Conservation (phyloP, 371 early-diverging fungal species). For the Haplosporangium sp. region DNA sequence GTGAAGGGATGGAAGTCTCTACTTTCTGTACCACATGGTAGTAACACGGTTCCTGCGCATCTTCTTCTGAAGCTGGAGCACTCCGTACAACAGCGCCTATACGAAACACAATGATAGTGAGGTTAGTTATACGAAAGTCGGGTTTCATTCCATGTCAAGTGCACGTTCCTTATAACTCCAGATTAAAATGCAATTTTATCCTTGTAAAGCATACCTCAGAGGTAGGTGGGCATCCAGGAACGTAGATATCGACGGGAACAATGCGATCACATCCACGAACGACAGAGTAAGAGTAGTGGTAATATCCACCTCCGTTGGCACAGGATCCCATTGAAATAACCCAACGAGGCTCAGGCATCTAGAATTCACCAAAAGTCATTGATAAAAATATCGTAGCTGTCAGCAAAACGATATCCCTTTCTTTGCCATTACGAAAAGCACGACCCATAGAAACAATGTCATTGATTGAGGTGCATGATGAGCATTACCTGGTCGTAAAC, state of each 20-base stretch:
- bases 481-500: slow-evolving; percentile 82
- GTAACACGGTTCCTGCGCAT: slow-evolving; percentile 76
- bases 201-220: slow-evolving; percentile 68
- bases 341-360: slow-evolving; percentile 98
- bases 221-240: slow-evolving; percentile 98
- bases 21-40: slow-evolving; percentile 61
- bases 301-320: slow-evolving; percentile 99
- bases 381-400: no score
- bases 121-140: no score
- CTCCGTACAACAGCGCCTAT: slow-evolving; percentile 92
- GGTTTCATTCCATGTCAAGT: no score
- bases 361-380: no score
- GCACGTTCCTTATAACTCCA: no score
- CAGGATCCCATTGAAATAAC: slow-evolving; percentile 99
- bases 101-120: neutral
- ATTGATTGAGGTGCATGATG: no score
- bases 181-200: no score
- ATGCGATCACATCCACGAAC: slow-evolving; percentile 97
- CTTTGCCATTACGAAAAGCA: no score
- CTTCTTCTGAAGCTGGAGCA: slow-evolving; percentile 98
- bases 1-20: slow-evolving; percentile 8
- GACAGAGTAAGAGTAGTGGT: slow-evolving; percentile 97
- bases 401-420: no score
- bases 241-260: slow-evolving; percentile 97
- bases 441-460: no score